Conservation (phyloP, 768 basidiomycete genomes). For the Saitozyma podzolica region DNA sequence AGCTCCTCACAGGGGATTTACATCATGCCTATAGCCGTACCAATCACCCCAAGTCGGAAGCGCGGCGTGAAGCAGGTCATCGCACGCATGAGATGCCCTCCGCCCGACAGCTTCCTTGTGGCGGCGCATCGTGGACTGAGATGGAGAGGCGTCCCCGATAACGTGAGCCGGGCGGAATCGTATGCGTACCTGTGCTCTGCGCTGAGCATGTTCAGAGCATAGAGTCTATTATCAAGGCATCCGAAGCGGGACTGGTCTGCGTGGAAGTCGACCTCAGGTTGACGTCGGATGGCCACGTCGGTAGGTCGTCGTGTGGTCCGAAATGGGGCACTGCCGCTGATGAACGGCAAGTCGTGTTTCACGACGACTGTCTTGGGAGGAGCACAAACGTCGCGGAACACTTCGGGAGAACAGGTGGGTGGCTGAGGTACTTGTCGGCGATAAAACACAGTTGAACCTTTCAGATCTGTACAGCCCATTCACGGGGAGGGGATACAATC, state of each 20-base stretch:
- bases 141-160: no score
- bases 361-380: slow-evolving; percentile 12
- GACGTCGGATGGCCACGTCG: background rate
- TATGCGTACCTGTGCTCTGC: no score
- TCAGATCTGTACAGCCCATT: background rate
- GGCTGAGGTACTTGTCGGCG: background rate
- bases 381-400: slow-evolving; percentile 5
- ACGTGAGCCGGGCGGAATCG: no score
- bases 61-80: no score
- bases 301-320: background rate
- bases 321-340: background rate
- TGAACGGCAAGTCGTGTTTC: background rate
- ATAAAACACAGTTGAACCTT: background rate
- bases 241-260: background rate
- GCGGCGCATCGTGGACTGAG: no score
- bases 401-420: background rate
- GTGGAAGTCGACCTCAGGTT: background rate
- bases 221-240: background rate
- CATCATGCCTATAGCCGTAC: no score
- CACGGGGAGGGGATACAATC: slow-evolving; percentile 5
- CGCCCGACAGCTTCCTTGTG: no score
- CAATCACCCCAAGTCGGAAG: no score
- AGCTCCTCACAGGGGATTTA: no score
- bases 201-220: no score
- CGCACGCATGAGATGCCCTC: no score